A percentile compares a stretch with the other conserved stretches of the same genome.
These are phyloP conservation scores for Glaciozyma antarctica DNA, from an alignment of 768 basidiomycete species.

Conservation along the genomic window DNA sequence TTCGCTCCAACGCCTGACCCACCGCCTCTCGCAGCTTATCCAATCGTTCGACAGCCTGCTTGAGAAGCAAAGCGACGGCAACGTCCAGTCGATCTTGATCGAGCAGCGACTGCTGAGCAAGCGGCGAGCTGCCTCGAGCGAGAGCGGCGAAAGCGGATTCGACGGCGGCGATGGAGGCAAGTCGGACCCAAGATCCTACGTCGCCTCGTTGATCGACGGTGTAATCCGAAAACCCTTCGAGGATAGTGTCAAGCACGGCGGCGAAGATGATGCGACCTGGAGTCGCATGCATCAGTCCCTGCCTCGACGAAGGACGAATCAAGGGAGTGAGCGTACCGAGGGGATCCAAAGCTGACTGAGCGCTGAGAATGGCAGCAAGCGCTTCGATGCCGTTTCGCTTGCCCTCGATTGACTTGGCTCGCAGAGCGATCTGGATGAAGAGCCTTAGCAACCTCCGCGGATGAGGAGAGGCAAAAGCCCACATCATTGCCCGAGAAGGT, in stretches of 20 bases:
- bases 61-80: conserved; percentile 60
- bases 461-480: not conserved
- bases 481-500: conserved; percentile 1
- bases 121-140: conserved; percentile 28
- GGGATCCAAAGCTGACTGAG: not conserved
- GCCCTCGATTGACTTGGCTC: conserved; percentile 6
- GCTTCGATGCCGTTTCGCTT: conserved; percentile 24
- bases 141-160: conserved; percentile 50
- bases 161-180: conserved; percentile 62
- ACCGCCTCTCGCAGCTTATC: conserved; percentile 81
- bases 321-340: not conserved
- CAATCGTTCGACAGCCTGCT: conserved; percentile 81
- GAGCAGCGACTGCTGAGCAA: conserved; percentile 27
- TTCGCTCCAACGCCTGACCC: conserved; percentile 51
- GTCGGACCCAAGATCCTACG: conserved; percentile 90
- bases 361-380: not conserved
- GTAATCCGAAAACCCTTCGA: conserved; percentile 78
- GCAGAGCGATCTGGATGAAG: too few relatives aligned
- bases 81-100: conserved; percentile 39
- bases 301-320: not conserved
- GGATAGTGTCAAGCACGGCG: conserved; percentile 43
- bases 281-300: not conserved
- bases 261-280: conserved; percentile 6
- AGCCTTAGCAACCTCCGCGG: not conserved
- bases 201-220: conserved; percentile 90